A percentile compares a stretch with the other conserved stretches of the same genome.
phyloP scores from a whole-genome alignment of 352 stramenopile species.

The Pythium dissimile region DNA sequence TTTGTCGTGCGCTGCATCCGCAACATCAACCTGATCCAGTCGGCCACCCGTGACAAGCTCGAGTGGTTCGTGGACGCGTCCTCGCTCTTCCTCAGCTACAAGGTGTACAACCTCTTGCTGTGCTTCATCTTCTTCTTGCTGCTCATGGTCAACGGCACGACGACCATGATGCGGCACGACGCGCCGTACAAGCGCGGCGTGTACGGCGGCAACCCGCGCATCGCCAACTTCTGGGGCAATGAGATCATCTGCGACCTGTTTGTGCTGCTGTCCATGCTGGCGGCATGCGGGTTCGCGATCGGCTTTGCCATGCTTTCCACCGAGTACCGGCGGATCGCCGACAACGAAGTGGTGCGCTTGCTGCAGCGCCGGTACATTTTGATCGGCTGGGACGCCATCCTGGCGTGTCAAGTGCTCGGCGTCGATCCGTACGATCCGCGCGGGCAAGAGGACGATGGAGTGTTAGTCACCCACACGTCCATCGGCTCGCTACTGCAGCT shows the following conservation, averaged over 20 bases:
- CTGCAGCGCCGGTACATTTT: conserved; percentile 51
- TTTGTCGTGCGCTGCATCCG: conserved; percentile 34
- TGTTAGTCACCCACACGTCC: conserved; percentile 31
- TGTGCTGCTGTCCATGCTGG: conserved; percentile 35
- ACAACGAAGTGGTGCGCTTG: conserved; percentile 41
- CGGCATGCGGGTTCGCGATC: conserved; percentile 26
- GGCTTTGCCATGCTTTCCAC: conserved; percentile 35
- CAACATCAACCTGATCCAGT: conserved; percentile 34
- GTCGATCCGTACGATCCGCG: conserved; percentile 44
- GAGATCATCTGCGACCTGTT: conserved; percentile 58
- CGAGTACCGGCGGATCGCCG: conserved; percentile 37
- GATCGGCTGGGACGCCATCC: conserved; percentile 47
- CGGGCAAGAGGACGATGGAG: conserved; percentile 16
- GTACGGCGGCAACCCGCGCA: conserved; percentile 34
- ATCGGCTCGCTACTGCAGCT: conserved; percentile 45
- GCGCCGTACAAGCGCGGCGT: conserved; percentile 32
- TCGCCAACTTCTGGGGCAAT: conserved; percentile 50
- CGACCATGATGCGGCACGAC: conserved; percentile 46
- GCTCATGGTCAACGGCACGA: conserved; percentile 32
- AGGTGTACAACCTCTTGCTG: conserved; percentile 55
- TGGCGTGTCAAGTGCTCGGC: conserved; percentile 35
- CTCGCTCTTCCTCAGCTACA: conserved; percentile 55
- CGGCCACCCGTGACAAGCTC: conserved; percentile 30
- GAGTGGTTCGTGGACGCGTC: conserved; percentile 52
- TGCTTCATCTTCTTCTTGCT: conserved; percentile 44